These are phyloP conservation scores for Mycena vulgaris DNA, from an alignment of 768 basidiomycete genomes.

Conservation along the genomic window DNA sequence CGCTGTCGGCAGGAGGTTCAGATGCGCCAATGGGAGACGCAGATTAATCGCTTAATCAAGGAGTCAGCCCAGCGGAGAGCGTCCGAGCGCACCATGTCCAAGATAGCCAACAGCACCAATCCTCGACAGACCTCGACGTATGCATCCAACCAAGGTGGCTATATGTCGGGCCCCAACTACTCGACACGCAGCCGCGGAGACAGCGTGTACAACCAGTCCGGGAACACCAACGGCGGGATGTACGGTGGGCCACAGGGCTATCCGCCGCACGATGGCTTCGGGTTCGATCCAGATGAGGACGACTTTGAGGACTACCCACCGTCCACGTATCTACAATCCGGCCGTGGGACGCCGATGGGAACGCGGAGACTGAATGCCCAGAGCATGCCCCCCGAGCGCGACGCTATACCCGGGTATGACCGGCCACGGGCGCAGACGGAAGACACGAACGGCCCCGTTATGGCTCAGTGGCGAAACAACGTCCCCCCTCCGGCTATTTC, in stretches of 20 bases:
- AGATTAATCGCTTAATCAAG: constrained; percentile 90
- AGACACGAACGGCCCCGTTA: constrained; percentile 72
- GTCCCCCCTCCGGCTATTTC: constrained; percentile 57
- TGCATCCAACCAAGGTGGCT: constrained; percentile 51
- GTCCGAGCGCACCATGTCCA: constrained; percentile 74
- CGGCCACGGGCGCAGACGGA: constrained; percentile 81
- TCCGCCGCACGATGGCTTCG: constrained; percentile 78
- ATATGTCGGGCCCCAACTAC: constrained; percentile 40
- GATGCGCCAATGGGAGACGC: constrained; percentile 91
- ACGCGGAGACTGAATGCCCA: constrained; percentile 71
- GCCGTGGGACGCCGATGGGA: constrained; percentile 82
- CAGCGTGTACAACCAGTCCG: constrained; percentile 56
- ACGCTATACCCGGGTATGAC: constrained; percentile 62
- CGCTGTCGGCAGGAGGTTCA: constrained; percentile 95
- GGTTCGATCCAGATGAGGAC: constrained; percentile 78
- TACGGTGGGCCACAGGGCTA: constrained; percentile 70
- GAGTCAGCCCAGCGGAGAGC: constrained; percentile 80
- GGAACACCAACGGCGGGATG: constrained; percentile 42
- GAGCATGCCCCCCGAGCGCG: constrained; percentile 72
- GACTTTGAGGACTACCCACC: constrained; percentile 85
- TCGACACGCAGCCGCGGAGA: constrained; percentile 52
- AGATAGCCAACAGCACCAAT: constrained; percentile 67
- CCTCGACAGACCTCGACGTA: constrained; percentile 51
- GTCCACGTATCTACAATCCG: constrained; percentile 51
- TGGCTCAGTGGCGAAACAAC: constrained; percentile 74